These are phyloP conservation scores for Fusarium dimerum DNA, from an alignment of 2,329 filamentous ascomycete species.

Conservation along the genomic window DNA sequence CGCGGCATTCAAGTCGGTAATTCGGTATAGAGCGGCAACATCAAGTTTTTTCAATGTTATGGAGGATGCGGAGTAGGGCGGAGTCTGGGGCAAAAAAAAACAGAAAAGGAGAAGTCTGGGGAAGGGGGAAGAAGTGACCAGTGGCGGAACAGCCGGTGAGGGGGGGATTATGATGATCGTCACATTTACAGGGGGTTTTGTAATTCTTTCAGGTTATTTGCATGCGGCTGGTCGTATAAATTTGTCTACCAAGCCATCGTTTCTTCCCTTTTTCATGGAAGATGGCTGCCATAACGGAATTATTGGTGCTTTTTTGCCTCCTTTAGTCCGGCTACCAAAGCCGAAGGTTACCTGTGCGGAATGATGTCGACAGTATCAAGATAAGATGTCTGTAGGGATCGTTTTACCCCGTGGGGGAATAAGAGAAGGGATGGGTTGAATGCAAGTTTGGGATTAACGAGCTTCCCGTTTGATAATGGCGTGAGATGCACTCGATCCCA, in stretches of 20 bases:
- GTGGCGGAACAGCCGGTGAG: too few species aligned
- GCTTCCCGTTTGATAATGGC: not conserved
- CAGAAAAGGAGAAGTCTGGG: not conserved
- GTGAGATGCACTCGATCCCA: not conserved
- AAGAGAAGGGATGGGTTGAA: too few species aligned
- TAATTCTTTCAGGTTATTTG: too few species aligned
- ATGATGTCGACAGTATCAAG: not conserved
- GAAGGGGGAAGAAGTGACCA: not conserved
- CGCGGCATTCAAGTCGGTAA: not conserved
- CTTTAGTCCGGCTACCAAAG: not conserved
- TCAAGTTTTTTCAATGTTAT: not conserved
- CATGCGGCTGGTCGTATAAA: too few species aligned
- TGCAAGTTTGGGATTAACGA: not conserved
- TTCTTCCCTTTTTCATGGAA: too few species aligned
- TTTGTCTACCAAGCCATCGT: too few species aligned
- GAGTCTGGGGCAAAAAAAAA: not conserved
- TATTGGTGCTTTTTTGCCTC: not conserved
- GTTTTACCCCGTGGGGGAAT: too few species aligned
- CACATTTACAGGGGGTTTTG: too few species aligned
- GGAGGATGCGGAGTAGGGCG: not conserved
- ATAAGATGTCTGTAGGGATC: too few species aligned
- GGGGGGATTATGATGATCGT: too few species aligned
- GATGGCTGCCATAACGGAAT: too few species aligned
- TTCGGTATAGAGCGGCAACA: not conserved
- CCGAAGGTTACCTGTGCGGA: not conserved